These are phyloP conservation scores for Manihot esculenta DNA, from an alignment of 441 rosid genomes.

Conservation along the genomic window DNA sequence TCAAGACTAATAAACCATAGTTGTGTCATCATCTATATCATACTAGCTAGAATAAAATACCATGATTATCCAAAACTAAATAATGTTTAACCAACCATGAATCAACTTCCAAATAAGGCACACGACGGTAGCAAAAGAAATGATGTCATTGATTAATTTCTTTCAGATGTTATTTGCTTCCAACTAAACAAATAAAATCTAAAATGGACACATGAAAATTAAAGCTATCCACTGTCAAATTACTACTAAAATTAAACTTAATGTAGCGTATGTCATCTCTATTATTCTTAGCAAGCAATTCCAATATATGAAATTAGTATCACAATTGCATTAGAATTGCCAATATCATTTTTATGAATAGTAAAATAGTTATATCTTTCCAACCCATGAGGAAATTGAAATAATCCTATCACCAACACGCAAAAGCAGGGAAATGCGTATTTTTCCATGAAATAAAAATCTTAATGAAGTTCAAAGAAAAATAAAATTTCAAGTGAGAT, in stretches of 20 bases:
- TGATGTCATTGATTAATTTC: background rate
- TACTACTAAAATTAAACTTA: background rate
- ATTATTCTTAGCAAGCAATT: background rate
- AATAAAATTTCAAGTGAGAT: too few species aligned
- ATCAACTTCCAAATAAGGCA: background rate
- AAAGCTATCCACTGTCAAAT: background rate
- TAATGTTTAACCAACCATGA: background rate
- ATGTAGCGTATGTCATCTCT: background rate
- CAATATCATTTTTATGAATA: too few species aligned
- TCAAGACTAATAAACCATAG: background rate
- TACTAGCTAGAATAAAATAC: background rate
- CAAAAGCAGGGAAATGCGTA: too few species aligned
- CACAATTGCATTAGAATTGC: too few species aligned
- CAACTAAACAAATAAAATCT: too few species aligned
- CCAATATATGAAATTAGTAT: background rate
- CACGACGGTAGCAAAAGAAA: background rate
- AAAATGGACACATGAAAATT: background rate
- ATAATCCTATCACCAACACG: too few species aligned
- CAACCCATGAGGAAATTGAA: too few species aligned
- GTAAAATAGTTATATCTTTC: too few species aligned
- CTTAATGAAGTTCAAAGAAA: too few species aligned
- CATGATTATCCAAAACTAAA: background rate
- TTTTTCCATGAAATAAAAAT: too few species aligned
- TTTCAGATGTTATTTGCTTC: background rate
- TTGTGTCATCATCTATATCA: background rate